Conservation (phyloP, 2,329 filamentous ascomycete species). For the Blastomyces parvus region DNA sequence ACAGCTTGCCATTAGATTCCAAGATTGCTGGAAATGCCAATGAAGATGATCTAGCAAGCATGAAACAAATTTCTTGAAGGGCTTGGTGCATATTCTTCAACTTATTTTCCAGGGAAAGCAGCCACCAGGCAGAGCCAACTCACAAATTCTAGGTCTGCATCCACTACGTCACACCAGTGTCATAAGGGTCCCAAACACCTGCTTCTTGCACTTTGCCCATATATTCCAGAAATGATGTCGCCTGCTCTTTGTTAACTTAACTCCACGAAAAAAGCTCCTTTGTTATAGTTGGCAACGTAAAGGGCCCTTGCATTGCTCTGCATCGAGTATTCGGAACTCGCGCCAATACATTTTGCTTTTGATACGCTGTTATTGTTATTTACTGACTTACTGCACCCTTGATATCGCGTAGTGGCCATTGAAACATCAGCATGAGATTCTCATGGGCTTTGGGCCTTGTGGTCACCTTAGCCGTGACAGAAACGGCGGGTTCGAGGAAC, state of each 20-base stretch:
- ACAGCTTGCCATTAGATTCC: not conserved
- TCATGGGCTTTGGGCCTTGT: constrained; percentile 57
- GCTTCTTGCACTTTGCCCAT: constrained; percentile 2
- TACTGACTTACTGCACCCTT: not conserved
- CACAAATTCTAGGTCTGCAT: not conserved
- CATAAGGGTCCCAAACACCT: constrained; percentile 8
- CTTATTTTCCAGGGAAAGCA: not conserved
- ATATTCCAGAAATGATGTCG: not conserved
- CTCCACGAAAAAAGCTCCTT: not conserved
- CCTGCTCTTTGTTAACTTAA: not conserved
- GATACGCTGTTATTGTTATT: not conserved
- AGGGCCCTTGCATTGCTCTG: not conserved
- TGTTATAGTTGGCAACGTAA: not conserved
- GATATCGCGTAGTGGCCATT: not conserved
- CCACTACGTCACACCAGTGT: constrained; percentile 9
- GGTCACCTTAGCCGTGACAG: constrained; percentile 57
- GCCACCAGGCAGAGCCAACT: not conserved
- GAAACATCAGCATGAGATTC: constrained; percentile 61
- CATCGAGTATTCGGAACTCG: not conserved
- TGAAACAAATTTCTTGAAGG: not conserved
- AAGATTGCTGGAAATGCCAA: not conserved
- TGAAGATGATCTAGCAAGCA: not conserved
- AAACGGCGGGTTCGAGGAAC: constrained; percentile 60
- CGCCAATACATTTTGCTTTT: not conserved
- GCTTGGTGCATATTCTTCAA: not conserved